These are phyloP conservation scores for Neonectria faginata DNA, from an alignment of 2,329 filamentous ascomycete genomes.

Conservation along the genomic window DNA sequence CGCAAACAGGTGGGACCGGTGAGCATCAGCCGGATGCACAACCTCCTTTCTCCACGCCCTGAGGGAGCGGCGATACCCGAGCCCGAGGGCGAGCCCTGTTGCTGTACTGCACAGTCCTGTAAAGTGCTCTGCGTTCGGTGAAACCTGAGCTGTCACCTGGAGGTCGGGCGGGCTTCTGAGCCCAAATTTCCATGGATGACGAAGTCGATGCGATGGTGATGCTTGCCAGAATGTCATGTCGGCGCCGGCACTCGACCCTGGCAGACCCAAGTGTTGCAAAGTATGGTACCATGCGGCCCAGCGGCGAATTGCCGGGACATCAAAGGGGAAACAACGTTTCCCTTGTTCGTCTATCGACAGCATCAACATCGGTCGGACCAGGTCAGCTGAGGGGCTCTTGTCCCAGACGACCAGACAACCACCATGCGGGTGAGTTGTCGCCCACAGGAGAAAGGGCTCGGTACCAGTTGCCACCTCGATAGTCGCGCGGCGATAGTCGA, in stretches of 20 bases:
- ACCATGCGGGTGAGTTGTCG: constrained; percentile 24
- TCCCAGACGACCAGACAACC: constrained; percentile 16
- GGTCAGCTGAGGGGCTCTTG: constrained; percentile 16
- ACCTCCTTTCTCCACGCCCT: not conserved
- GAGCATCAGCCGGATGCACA: constrained; percentile 10
- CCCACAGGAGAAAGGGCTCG: constrained; percentile 16
- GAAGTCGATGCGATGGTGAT: not conserved
- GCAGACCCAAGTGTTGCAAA: constrained; percentile 17
- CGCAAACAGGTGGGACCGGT: not conserved
- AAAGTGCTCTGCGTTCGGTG: constrained; percentile 3
- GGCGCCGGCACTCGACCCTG: constrained; percentile 6
- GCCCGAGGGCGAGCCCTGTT: not conserved
- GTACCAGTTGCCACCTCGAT: constrained; percentile 6
- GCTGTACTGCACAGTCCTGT: not conserved
- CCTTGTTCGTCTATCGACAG: not conserved
- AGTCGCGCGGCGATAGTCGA: not conserved
- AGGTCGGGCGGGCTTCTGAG: constrained; percentile 5
- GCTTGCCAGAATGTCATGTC: constrained; percentile 1
- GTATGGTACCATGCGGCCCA: constrained; percentile 21
- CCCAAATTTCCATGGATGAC: not conserved
- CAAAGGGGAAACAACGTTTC: not conserved
- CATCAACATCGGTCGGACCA: not conserved
- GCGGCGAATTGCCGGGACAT: constrained; percentile 11
- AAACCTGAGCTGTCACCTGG: constrained; percentile 22
- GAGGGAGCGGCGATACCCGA: not conserved